phyloP scores from a whole-genome alignment of 78 protist genomes.

The Dictyostelium capitatum region DNA sequence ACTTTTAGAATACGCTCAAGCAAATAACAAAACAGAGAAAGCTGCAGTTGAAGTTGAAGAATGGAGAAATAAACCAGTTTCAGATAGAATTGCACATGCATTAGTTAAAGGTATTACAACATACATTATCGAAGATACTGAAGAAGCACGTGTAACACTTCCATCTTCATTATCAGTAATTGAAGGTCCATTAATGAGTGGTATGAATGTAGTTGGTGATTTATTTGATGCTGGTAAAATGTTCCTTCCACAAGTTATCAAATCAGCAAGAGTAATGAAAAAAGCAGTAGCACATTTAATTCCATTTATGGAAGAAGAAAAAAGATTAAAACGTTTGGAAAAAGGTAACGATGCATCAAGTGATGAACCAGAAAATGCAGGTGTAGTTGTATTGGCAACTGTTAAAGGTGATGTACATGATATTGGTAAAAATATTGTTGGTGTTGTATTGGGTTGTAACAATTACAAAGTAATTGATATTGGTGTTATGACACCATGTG shows the following conservation, averaged over 20 bases:
- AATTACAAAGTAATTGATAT: constrained; percentile 96
- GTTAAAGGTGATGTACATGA: constrained; percentile 99
- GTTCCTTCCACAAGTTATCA: constrained; percentile 99
- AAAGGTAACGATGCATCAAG: background rate
- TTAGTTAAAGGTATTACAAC: constrained; percentile 97
- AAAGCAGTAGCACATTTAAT: constrained; percentile 97
- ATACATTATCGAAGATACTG: constrained; percentile 93
- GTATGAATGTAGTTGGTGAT: constrained; percentile 98
- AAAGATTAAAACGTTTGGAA: constrained; percentile 28
- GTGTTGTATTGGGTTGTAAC: constrained; percentile 98
- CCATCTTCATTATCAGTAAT: constrained; percentile 59
- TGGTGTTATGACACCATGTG: constrained; percentile 97
- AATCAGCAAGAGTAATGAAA: constrained; percentile 99
- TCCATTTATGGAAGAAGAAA: constrained; percentile 98
- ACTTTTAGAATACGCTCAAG: constrained; percentile 79
- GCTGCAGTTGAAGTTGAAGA: constrained; percentile 82
- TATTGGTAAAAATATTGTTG: constrained; percentile 99
- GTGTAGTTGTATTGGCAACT: constrained; percentile 96
- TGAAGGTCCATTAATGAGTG: constrained; percentile 98
- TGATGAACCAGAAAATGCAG: constrained; percentile 60
- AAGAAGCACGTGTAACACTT: constrained; percentile 91
- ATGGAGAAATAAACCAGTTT: constrained; percentile 93
- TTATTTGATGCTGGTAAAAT: constrained; percentile 99
- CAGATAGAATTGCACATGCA: constrained; percentile 91
- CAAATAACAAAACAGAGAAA: constrained; percentile 30